Base-by-base conservation (phyloP, 805 yeast genomes). In the Yamadazyma endophytica region DNA sequence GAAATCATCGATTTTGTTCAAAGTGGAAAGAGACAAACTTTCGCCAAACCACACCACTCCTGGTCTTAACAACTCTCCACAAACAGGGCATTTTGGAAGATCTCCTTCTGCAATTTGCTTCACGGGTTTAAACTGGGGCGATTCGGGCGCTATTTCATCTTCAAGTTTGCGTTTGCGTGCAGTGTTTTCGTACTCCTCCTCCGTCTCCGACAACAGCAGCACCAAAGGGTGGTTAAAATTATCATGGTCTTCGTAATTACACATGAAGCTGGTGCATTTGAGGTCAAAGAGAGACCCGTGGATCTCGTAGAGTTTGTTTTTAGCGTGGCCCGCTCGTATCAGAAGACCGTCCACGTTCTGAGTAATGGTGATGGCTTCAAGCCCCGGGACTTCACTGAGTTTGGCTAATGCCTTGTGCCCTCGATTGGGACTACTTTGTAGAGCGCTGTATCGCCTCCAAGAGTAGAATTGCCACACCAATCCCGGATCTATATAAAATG, bases 11-110 rank as follows among this genome's bases (percentile, higher is more conserved):
- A 85, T 86, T 25, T 59, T 59, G 38, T 77, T 79, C 35, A 88
- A 71, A 9, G 68, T 70, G 28, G 58, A 58, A 33, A 84, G 54
- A 0, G 95, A 86, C 26, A 88, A 59, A 11, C 87, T 70, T 55
- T 88, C 97, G n/a, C 96, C 96, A 57, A 82, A 86, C 96, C 96
- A 88, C 5, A 87, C 89, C 3, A 88, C 94, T 0, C 92, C 95
- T 0, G 97, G 97, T 14, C 96, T 64, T 36, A 88, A 57, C 9
- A 82, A 50, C 4, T 65, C 68, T n/a, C 62, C 50, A 50, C 97
- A 88, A 8, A 58, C 59, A 0, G 96, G 95, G 52, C 97, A 88
- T 23, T 56, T 70, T 1, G 96, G 96, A 8, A 86, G 64, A 2
- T 75, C 76, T 1, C 55, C 49, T 28, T 58, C 71, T 3, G 65